Evolutionary conservation across 2,329 filamentous ascomycete species (phyloP).

Genomic region (Colletotrichum echinochloae): DNA sequence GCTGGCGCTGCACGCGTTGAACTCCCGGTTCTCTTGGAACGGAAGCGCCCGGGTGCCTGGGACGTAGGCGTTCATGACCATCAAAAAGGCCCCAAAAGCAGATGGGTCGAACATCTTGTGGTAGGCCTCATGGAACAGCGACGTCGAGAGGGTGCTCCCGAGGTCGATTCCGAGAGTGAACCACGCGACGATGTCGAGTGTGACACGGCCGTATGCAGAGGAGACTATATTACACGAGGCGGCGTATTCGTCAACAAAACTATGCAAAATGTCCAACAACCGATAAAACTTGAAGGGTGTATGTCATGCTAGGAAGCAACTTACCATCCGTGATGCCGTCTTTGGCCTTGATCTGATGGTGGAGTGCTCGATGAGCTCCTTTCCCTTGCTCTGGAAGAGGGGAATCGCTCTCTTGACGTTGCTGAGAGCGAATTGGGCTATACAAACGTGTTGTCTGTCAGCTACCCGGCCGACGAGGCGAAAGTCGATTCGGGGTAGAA

Average conservation of each 20-base stretch:
- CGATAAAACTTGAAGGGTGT: rapidly evolving
- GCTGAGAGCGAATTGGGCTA: slow-evolving; percentile 48
- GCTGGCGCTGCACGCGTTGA: slow-evolving; percentile 47
- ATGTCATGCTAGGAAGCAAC: neutral
- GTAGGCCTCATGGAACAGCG: slow-evolving; percentile 47
- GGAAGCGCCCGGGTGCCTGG: slow-evolving; percentile 52
- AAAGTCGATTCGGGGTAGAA: neutral
- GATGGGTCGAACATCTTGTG: slow-evolving; percentile 45
- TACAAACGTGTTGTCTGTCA: neutral
- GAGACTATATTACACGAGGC: neutral
- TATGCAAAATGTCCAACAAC: no score
- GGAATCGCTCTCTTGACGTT: slow-evolving; percentile 51
- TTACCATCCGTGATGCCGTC: slow-evolving; percentile 36
- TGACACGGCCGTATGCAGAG: slow-evolving; percentile 47
- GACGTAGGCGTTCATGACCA: slow-evolving; percentile 48
- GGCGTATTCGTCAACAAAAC: neutral
- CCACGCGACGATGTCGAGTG: slow-evolving; percentile 52
- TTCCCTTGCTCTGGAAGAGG: slow-evolving; percentile 50
- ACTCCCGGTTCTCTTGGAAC: slow-evolving; percentile 51
- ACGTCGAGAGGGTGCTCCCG: slow-evolving; percentile 44
- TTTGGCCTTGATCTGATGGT: slow-evolving; percentile 41
- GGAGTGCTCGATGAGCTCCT: slow-evolving; percentile 45
- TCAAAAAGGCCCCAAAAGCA: slow-evolving; percentile 43
- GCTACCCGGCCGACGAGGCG: neutral
- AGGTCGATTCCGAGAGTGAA: slow-evolving; percentile 51